These are phyloP conservation scores for Gossypium davidsonii DNA, from an alignment of 441 rosid species.

Conservation along the genomic window DNA sequence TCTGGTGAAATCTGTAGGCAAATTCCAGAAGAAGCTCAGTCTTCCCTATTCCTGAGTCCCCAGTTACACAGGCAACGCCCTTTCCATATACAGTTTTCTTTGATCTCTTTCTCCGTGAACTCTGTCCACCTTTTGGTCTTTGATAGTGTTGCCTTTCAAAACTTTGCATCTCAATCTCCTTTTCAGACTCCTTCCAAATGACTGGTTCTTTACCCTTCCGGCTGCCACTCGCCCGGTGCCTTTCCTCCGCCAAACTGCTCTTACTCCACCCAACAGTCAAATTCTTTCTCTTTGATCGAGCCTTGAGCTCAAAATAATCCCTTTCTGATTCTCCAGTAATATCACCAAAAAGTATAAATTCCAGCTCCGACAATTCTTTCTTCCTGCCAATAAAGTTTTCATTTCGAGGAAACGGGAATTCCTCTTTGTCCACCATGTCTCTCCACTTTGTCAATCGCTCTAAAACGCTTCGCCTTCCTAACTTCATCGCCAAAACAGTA, in stretches of 20 bases:
- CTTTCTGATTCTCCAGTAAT: conserved; percentile 61
- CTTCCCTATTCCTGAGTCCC: conserved; percentile 89
- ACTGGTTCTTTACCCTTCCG: conserved; percentile 81
- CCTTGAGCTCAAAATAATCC: conserved; percentile 77
- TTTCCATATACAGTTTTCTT: conserved; percentile 62
- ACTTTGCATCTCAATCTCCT: conserved; percentile 85
- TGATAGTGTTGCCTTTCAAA: conserved; percentile 27
- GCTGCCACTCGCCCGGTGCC: conserved; percentile 28
- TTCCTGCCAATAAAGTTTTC: conserved; percentile 79
- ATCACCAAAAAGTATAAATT: conserved; percentile 81
- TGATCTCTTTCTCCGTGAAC: conserved; percentile 56
- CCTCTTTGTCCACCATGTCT: conserved; percentile 75
- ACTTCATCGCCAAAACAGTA: conserved; percentile 56
- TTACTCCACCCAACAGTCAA: conserved; percentile 63
- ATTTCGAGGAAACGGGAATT: conserved; percentile 77
- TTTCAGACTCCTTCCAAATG: conserved; percentile 88
- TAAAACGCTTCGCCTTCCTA: conserved; percentile 86
- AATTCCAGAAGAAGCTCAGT: conserved; percentile 92
- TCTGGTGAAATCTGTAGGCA: conserved; percentile 72
- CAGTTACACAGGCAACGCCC: conserved; percentile 81
- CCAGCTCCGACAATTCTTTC: conserved; percentile 80
- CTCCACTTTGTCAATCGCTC: conserved; percentile 77
- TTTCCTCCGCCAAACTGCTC: conserved; percentile 40
- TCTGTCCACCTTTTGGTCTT: conserved; percentile 36
- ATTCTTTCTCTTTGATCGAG: conserved; percentile 68